Evolutionary conservation across 176 grass and related monocot species (phyloP), one percentile per base, ranked within the genome.

Genomic region (Puya raimondii): DNA sequence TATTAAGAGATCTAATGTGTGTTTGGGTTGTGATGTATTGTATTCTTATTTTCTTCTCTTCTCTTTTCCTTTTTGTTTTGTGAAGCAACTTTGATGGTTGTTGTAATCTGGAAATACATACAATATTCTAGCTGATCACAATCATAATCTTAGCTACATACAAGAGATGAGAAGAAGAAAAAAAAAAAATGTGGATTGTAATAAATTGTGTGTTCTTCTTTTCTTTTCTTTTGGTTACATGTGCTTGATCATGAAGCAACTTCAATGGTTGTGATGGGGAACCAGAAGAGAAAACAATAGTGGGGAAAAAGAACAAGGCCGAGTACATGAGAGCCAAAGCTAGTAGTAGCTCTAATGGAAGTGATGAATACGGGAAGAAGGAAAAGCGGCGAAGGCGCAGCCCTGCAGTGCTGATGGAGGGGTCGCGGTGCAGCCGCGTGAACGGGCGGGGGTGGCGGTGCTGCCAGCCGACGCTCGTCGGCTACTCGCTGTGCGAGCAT

Each of bases 361-460:
- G 67, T 33, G 27, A 52, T n/a, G 9, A 42, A 11, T 8, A 26
- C 18, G 70, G 47, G 70, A 25, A 50, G 12, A 54, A 18, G 29
- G 56, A 26, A 47, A 23, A 49, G 72, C 2, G 42, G 42, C 12
- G 3, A n/a, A 61, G 64, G 75, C 64, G 81, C 56, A 84, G 75
- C 69, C 67, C 81, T 1, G 72, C 70, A 7, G 69, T 71, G 12
- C 10, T 71, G 47, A 74, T 74, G 72, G 72, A 74, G 61, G 72
- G 72, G 2, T 74, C 72, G 21, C 42, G 72, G 72, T 74, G 72
- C 21, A 74, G 72, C 72, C 72, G 72, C 13, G 72, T 74, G 10
- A 74, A 74, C 14, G 72, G 72, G 3, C 13, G 72, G 59, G 72
- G 72, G 1, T 74, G 72, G 72, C 72, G 72, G n/a, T 74, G 72